phyloP scores from a whole-genome alignment of 140 eudicot species.

The Stevia rebaudiana region DNA sequence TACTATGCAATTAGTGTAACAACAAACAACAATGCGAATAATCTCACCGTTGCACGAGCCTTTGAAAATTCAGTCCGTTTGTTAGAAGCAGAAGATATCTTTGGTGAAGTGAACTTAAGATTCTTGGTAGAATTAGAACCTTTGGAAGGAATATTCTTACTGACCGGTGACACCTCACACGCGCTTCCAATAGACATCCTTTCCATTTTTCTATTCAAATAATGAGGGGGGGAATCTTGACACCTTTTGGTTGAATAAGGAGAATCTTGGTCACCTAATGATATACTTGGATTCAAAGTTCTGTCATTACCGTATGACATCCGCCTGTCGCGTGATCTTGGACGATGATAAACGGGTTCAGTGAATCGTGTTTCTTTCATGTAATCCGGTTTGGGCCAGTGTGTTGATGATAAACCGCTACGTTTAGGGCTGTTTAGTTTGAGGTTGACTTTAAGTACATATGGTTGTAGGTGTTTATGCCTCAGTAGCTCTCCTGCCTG shows the following conservation, averaged over 20 bases:
- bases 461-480: constrained; percentile 79
- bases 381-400: constrained; percentile 53
- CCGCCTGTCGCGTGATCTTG: constrained; percentile 47
- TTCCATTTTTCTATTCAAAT: constrained; percentile 38
- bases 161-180: constrained; percentile 36
- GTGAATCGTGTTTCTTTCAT: constrained; percentile 62
- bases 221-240: constrained; percentile 34
- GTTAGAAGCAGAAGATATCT: constrained; percentile 39
- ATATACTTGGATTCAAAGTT: constrained; percentile 82
- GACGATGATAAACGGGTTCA: constrained; percentile 44
- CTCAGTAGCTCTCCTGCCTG: constrained; percentile 92
- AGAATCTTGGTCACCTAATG: constrained; percentile 58
- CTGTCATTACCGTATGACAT: constrained; percentile 63
- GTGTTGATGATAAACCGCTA: constrained; percentile 39
- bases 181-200: constrained; percentile 42
- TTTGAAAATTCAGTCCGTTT: constrained; percentile 48
- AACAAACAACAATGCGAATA: not conserved
- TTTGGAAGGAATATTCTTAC: constrained; percentile 38
- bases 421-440: constrained; percentile 65
- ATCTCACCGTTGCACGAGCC: constrained; percentile 56
- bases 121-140: constrained; percentile 35
- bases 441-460: constrained; percentile 67
- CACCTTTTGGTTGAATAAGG: constrained; percentile 33
- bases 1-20: not conserved
- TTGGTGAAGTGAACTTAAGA: constrained; percentile 42